Conservation (phyloP, 2,329 filamentous ascomycete species). For the Fusarium pininemorale region DNA sequence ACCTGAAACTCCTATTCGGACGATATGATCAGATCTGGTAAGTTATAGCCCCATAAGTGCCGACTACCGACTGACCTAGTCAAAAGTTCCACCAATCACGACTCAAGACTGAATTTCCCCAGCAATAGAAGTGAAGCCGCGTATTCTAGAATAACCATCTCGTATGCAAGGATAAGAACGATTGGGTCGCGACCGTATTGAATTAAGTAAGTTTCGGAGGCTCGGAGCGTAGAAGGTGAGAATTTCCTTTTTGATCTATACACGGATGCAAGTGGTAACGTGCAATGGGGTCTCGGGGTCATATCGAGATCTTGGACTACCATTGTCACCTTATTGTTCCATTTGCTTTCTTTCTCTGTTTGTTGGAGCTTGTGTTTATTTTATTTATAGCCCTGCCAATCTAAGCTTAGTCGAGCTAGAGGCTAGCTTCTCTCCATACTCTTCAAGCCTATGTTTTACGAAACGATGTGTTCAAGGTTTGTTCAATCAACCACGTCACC, state of each 20-base stretch:
- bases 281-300: background rate
- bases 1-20: slow-evolving; percentile 23
- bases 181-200: background rate
- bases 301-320: background rate
- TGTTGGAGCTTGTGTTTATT: background rate
- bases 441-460: background rate
- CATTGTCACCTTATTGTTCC: background rate
- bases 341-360: background rate
- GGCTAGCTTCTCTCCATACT: too few relatives aligned
- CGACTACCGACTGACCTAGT: slow-evolving; percentile 13
- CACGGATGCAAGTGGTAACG: background rate
- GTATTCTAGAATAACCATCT: slow-evolving; percentile 5
- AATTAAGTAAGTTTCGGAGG: background rate
- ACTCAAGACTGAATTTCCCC: slow-evolving; percentile 11
- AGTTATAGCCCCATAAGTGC: slow-evolving; percentile 19
- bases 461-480: background rate
- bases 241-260: background rate
- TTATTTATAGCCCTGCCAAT: accelerated
- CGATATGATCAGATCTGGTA: slow-evolving; percentile 17
- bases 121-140: slow-evolving; percentile 17
- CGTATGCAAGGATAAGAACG: background rate
- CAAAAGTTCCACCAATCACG: slow-evolving; percentile 20
- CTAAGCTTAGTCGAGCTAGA: background rate
- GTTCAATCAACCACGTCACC: too few relatives aligned
- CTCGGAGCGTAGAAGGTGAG: background rate